Base-by-base conservation (phyloP, 225 moss, liverwort and hornwort genomes). In the Anthoceros angustus region DNA sequence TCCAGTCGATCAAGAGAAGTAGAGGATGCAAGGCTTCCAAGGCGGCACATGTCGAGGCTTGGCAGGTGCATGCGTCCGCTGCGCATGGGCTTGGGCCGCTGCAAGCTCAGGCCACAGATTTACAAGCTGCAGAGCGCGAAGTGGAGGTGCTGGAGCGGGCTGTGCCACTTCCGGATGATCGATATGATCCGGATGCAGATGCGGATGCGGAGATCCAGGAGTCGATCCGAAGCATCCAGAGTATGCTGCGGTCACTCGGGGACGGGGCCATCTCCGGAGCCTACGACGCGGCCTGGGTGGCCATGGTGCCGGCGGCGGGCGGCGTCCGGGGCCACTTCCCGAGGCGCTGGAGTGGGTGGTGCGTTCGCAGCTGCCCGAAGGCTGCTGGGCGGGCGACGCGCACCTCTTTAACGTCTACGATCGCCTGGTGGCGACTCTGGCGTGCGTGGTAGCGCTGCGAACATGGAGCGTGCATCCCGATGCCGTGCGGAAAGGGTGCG, bases 371-470 rank as follows among this genome's bases (percentile, higher is more conserved):
- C 14, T 55, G 12, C 55, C 55, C 0, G 55, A 55, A 7, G 55
- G 55, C 8, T 55, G 10, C 55, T 55, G 55, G 55, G 55, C 55
- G 8, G 55, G 80, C 15, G 75, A 74, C 62, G 49, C 65, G 6
- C 10, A 43, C 11, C 68, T 70, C 25, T 50, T 69, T 14, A 77
- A 77, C 74, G 42, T 81, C 9, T 81, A 77, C 24, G 77, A 81
- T 46, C 67, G 77, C 5, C 64, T 81, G 64, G 62, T 41, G 61
- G 74, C 70, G 70, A 81, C 77, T 15, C 25, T 81, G 12, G 64
- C 75, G 14, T 81, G 80, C 42, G 66, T 81, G 7, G 72, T 81
- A 9, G 62, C 77, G 41, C 42, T 81, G 67, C 68, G 48, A 32
- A 66, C 67, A 12, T 81, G 80, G 80, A 63, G 71, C 15, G 66